phyloP scores from a whole-genome alignment of 805 yeast species.

The Zygoascus biomembranicola region DNA sequence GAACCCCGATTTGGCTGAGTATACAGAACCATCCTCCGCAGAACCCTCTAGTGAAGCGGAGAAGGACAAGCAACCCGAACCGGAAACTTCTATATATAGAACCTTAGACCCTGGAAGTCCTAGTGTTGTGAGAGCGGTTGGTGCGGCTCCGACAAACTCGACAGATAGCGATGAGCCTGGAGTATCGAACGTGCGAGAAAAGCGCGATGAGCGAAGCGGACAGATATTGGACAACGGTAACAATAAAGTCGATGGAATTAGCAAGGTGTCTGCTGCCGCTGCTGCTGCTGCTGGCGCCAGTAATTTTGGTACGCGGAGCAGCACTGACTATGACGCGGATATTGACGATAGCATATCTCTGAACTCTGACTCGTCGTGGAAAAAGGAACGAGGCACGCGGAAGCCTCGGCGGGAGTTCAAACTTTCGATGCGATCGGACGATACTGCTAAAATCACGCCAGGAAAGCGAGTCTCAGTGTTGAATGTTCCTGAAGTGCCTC shows the following conservation, averaged over 20 bases:
- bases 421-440: slow-evolving; percentile 10
- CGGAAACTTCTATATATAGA: not conserved
- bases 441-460: not conserved
- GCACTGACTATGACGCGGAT: slow-evolving; percentile 5
- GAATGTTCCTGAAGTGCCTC: not conserved
- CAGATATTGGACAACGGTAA: not conserved
- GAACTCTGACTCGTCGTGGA: slow-evolving; percentile 20
- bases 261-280: not conserved
- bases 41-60: not conserved
- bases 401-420: slow-evolving; percentile 1
- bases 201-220: not conserved
- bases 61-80: not conserved
- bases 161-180: not conserved
- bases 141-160: too few relatives aligned
- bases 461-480: not conserved
- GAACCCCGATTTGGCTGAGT: not conserved
- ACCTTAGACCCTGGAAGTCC: not conserved
- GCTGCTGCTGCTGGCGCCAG: not conserved
- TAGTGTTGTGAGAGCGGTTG: not conserved
- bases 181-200: not conserved
- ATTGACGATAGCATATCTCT: slow-evolving; percentile 15
- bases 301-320: not conserved
- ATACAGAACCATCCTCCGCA: not conserved
- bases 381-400: slow-evolving; percentile 11
- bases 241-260: not conserved